phyloP scores from a whole-genome alignment of 1,139 yeast species.

The Candida tropicalis region DNA sequence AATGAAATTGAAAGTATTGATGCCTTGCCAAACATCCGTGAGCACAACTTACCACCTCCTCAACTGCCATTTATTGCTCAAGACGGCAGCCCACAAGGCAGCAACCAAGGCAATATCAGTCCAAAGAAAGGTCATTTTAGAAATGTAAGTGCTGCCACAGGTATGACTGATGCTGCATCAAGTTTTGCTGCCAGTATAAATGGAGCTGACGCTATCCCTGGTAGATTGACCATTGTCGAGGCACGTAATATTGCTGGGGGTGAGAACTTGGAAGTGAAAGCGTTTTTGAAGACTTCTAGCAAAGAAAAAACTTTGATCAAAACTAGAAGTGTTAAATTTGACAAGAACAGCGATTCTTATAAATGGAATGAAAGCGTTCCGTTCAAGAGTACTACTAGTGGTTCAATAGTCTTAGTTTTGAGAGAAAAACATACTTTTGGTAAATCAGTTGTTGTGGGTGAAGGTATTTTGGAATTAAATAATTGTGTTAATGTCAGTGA shows the following conservation, averaged over 20 bases:
- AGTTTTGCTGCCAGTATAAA: conserved; percentile 44
- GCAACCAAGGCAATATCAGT: conserved; percentile 20
- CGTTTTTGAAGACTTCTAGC: conserved; percentile 50
- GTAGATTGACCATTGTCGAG: conserved; percentile 53
- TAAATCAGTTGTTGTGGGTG: conserved; percentile 66
- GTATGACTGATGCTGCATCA: conserved; percentile 26
- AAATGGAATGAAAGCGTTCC: conserved; percentile 68
- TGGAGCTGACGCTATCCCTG: conserved; percentile 49
- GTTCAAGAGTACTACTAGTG: conserved; percentile 67
- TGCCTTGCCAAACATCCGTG: conserved; percentile 39
- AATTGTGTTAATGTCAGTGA: conserved; percentile 40
- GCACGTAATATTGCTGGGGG: conserved; percentile 36
- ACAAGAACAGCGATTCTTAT: conserved; percentile 44
- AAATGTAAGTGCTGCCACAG: conserved; percentile 25
- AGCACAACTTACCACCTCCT: conserved; percentile 44
- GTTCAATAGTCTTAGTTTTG: conserved; percentile 59
- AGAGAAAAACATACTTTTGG: conserved; percentile 77
- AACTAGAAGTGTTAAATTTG: conserved; percentile 61
- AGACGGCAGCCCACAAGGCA: conserved; percentile 12
- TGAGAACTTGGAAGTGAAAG: conserved; percentile 49
- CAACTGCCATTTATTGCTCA: conserved; percentile 23
- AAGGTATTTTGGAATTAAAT: conserved; percentile 44
- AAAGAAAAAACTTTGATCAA: conserved; percentile 63
- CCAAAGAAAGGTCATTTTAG: conserved; percentile 31
- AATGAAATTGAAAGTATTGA: conserved; percentile 13